Evolutionary conservation across 2,329 filamentous ascomycete genomes (phyloP).

Genomic region (Intubia oerlemansii): DNA sequence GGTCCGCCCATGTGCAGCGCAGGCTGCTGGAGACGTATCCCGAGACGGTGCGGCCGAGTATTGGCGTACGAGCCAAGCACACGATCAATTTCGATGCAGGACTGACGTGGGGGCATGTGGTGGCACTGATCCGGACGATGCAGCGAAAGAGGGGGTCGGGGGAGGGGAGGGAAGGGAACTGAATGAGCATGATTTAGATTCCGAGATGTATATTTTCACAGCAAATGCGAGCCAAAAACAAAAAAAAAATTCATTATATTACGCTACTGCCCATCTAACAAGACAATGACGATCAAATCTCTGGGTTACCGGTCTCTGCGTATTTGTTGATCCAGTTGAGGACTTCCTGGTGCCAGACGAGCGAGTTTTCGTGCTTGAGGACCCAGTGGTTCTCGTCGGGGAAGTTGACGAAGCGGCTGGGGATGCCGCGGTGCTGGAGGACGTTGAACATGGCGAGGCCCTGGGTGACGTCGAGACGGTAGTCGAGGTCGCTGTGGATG

Average conservation of each 20-base stretch:
- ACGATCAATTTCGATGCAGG: constrained; percentile 6
- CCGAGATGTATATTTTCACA: too few species aligned
- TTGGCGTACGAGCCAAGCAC: constrained; percentile 6
- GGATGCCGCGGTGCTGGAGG: constrained; percentile 51
- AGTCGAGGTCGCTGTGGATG: constrained; percentile 81
- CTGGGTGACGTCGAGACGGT: constrained; percentile 67
- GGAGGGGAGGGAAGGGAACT: too few species aligned
- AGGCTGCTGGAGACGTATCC: constrained; percentile 5
- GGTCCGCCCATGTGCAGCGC: constrained; percentile 5
- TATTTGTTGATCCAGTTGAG: constrained; percentile 55
- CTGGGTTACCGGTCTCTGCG: too few species aligned
- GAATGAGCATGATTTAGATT: too few species aligned
- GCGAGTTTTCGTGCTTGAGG: constrained; percentile 71
- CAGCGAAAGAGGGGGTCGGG: constrained; percentile 1
- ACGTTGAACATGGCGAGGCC: constrained; percentile 74
- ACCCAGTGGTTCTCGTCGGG: constrained; percentile 69
- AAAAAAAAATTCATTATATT: too few species aligned
- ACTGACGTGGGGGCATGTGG: constrained; percentile 6
- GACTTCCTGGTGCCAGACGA: constrained; percentile 79
- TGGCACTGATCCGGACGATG: constrained; percentile 3
- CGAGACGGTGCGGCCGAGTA: constrained; percentile 3
- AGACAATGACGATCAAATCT: too few species aligned
- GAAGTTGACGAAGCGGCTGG: constrained; percentile 62
- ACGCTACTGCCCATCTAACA: too few species aligned
- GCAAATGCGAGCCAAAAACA: too few species aligned